Conservation (phyloP, 78 protist species). For the Capsaspora owczarzaki region DNA sequence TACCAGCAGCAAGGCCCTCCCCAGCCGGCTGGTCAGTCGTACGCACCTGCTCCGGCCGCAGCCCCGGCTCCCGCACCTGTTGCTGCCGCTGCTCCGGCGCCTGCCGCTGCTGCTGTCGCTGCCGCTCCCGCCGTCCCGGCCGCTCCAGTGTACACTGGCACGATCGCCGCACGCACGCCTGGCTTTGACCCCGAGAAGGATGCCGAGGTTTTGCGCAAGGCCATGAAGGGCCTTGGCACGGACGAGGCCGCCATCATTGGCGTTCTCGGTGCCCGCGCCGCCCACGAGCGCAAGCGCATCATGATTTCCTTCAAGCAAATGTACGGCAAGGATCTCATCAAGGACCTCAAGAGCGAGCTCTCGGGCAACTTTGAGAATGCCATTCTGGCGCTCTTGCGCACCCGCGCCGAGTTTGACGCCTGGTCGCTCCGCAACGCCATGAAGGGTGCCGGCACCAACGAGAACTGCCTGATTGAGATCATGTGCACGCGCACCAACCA, state of each 20-base stretch:
- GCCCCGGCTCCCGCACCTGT: background rate
- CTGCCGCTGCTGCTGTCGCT: background rate
- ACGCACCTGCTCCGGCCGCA: background rate
- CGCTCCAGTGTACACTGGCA: background rate
- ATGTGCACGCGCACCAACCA: background rate
- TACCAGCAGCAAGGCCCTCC: background rate
- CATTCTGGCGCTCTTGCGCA: background rate
- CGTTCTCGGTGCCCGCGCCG: background rate
- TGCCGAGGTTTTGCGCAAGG: conserved; percentile 11
- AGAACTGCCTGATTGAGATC: background rate
- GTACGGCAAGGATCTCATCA: conserved; percentile 11
- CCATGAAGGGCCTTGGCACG: conserved; percentile 11
- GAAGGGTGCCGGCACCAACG: conserved; percentile 10
- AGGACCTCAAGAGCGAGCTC: conserved; percentile 11
- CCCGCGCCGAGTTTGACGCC: background rate
- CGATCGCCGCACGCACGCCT: background rate
- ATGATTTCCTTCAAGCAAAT: background rate
- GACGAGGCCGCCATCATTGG: background rate
- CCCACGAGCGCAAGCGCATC: conserved; percentile 4
- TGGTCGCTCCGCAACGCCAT: conserved; percentile 3
- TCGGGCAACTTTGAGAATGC: background rate
- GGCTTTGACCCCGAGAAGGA: background rate
- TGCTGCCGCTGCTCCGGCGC: background rate
- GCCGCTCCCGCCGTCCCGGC: background rate
- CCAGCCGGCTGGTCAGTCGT: background rate